Base-by-base conservation (phyloP, 2,329 filamentous ascomycete species). In the Ophiocordyceps polyrhachis-furcata region DNA sequence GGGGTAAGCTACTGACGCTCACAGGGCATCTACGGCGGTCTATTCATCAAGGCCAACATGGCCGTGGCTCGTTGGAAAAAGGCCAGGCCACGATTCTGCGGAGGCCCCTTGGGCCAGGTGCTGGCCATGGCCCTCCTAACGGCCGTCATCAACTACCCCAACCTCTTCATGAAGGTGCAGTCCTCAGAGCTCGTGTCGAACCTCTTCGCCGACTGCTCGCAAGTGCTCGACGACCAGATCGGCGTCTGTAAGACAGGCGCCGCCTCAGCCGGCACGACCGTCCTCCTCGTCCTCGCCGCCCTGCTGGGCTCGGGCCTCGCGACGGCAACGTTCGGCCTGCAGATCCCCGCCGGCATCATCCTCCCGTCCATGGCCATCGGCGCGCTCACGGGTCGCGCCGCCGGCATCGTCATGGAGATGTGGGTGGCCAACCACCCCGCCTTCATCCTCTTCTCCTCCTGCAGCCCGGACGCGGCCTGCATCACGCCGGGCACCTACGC, bases 111-210 rank as follows among this genome's bases (percentile, higher is more conserved):
- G 61, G 83, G 87, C 0, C 88, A 86, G 1, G 62, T 93, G 14
- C 66, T 98, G 38, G 88, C 91, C 1, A 75, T 79, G 0, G 73
- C 77, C 8, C 35, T 38, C n/a, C n/a, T 38, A 7, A 98, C 91
- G 5, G 91, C 88, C 11, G 70, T 96, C 23, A 71, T 98, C 17
- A 95, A 89, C 62, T 98, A 93, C 56, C 91, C 89, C 1, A 98
- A 98, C 54, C 87, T 83, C 60, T 98, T 98, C 51, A 59, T 98
- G 46, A 74, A 85, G 45, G 95, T 96, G 54, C 93, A 98, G 62
- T 96, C 98, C 91, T 95, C 91, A 0, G 89, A 96, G 66, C 94
- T 87, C 66, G 96, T 98, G 91, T 88, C 96, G 59, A 93, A 95
- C 50, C 66, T 98, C 12, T 98, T 98, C 60, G 73, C 83, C 14